These are phyloP conservation scores for Knoxdaviesia proteae DNA, from an alignment of 2,329 filamentous ascomycete species.

Conservation along the genomic window DNA sequence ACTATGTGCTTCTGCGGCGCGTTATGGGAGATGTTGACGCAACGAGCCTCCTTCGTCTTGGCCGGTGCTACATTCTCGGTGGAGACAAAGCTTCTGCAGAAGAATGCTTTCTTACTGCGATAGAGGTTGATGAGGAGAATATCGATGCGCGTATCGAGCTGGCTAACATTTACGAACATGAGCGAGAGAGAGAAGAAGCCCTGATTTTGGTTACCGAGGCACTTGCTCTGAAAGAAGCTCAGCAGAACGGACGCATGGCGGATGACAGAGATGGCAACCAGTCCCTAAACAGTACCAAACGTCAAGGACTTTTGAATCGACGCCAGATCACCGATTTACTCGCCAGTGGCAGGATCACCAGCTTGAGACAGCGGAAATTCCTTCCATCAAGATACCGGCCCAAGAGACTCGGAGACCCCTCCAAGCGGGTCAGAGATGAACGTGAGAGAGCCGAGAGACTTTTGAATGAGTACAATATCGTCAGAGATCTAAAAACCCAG, in stretches of 20 bases:
- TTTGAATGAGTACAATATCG: slow-evolving; percentile 20
- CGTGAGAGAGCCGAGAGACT: slow-evolving; percentile 18
- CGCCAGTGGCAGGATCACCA: too few relatives aligned
- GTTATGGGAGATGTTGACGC: slow-evolving; percentile 28
- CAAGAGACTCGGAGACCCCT: slow-evolving; percentile 22
- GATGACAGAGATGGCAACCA: background rate
- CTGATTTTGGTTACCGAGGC: slow-evolving; percentile 59
- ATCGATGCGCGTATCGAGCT: slow-evolving; percentile 62
- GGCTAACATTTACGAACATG: slow-evolving; percentile 65
- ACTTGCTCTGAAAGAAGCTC: slow-evolving; percentile 37
- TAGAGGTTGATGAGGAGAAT: slow-evolving; percentile 48
- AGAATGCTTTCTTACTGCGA: slow-evolving; percentile 54
- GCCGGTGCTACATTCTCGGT: slow-evolving; percentile 46
- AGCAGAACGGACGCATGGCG: slow-evolving; percentile 8
- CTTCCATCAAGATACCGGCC: slow-evolving; percentile 22
- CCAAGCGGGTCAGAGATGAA: slow-evolving; percentile 22
- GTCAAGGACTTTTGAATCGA: too few relatives aligned
- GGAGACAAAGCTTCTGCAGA: slow-evolving; percentile 49
- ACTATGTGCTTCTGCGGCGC: slow-evolving; percentile 32
- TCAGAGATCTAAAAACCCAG: slow-evolving; percentile 19
- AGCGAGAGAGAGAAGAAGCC: slow-evolving; percentile 53
- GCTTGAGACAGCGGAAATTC: slow-evolving; percentile 2
- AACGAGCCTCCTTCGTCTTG: slow-evolving; percentile 31
- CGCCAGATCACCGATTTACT: too few relatives aligned
- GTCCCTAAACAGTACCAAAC: background rate